Evolutionary conservation across 148 eudicot genomes (phyloP), one percentile per base, ranked within the genome.

Genomic region (Silene latifolia): DNA sequence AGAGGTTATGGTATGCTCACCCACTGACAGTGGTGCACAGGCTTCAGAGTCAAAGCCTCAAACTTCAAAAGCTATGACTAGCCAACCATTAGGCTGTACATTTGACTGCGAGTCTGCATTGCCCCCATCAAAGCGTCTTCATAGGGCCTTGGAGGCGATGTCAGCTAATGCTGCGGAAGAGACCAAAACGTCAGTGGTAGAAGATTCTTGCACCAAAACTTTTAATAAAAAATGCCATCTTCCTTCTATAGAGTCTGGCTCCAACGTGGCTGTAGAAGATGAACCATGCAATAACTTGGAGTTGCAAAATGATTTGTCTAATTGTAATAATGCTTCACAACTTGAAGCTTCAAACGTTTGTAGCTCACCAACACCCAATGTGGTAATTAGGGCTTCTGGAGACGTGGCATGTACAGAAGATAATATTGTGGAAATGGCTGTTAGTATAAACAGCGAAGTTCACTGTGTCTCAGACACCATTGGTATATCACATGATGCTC

Each of bases 61-160:
- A 61, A 21, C 76, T 27, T 77, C 79, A 78, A 89, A 88, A 73
- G 63, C 74, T 24, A 86, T 80, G 79, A 80, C 76, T 82, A 82
- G 74, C 21, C 87, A 79, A 53, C 81, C 82, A 0, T 59, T 76
- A 67, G 83, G 81, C 72, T 61, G 86, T 79, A 85, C 82, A 69
- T 81, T 85, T 71, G 93, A 92, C 78, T 97, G 85, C 78, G 99
- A 95, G 83, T 93, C 99, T 83, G 92, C 94, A 67, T 83, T 95
- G 82, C 99, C 99, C 66, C 99, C 97, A 62, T 92, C 94, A 8
- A 95, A 95, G 84, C 97, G 99, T 66, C 90, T 95, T 20, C 93
- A 92, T 78, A 90, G 99, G 72, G 99, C 99, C 71, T 77, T 95
- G 81, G 97, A 92, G 83, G 99, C 97, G 19, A 95, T 95, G 99